Base-by-base conservation (phyloP, 176 grass and related monocot genomes). In the Lolium multiflorum region DNA sequence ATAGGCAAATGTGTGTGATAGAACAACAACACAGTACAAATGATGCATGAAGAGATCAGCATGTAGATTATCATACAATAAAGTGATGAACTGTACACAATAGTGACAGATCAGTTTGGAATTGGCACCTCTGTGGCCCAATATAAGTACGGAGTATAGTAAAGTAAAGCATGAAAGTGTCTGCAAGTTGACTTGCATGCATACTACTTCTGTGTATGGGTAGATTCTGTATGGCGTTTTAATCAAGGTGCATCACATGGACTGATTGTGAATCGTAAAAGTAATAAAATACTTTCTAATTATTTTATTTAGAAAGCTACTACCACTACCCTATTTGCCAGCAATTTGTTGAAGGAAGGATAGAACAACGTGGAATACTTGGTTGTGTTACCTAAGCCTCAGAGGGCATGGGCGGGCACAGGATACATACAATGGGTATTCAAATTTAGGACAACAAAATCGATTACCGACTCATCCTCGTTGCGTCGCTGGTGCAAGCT, bases 11-110 rank as follows among this genome's bases (percentile, higher is more conserved):
- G 61, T 51, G 22, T 52, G 21, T 37, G 78, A 54, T 22, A 21
- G 11, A 76, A 68, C 37, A 79, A 35, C 5, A 50, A 63, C 46
- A 73, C 7, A 20, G 73, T 74, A 4, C 41, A 50, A 80, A 64
- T 35, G 87, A 71, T 84, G 58, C 82, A 75, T 48, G 60, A 82
- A 82, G 70, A 31, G 58, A 82, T 31, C 18, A 3, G 12, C 72
- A 88, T 20, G 60, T 52, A 82, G 56, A 66, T 39, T 67, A 65
- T 66, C 8, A 47, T 67, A 7, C 16, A 67, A 76, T 24, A 68
- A 67, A 82, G 71, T 47, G 68, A 78, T 9, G 31, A 59, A 58
- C 17, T 17, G 2, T 76, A 76, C 55, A 22, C 78, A 5, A 11
- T 76, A 54, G 13, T 54, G 24, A 8, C 24, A 76, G 18, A 11